phyloP scores from a whole-genome alignment of 2,329 filamentous ascomycete genomes.

The Diaporthe eres region DNA sequence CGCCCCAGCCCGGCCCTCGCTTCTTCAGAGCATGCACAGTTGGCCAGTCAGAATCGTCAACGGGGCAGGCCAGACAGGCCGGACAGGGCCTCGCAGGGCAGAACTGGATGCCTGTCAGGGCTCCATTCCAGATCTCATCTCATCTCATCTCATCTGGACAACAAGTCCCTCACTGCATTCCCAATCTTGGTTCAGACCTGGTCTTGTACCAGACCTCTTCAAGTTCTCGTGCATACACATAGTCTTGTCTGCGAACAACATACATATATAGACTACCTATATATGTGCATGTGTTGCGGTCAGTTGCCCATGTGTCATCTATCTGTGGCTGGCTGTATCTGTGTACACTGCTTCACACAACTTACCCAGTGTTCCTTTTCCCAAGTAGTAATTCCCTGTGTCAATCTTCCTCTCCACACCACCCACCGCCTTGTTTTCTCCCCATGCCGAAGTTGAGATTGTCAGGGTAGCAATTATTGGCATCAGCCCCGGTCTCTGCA shows the following conservation, averaged over 20 bases:
- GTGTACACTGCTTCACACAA: neutral
- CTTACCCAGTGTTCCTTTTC: neutral
- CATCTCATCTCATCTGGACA: slow-evolving; percentile 1
- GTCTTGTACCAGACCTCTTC: neutral
- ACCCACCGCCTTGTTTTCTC: neutral
- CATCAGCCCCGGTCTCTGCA: neutral
- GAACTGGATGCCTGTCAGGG: slow-evolving; percentile 4
- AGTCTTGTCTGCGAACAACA: too few relatives aligned
- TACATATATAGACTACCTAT: neutral
- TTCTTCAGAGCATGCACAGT: neutral
- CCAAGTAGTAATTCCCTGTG: neutral
- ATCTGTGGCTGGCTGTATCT: neutral
- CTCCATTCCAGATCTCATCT: slow-evolving; percentile 28
- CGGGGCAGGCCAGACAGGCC: neutral
- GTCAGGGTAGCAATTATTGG: slow-evolving; percentile 11
- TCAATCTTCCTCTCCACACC: slow-evolving; percentile 19
- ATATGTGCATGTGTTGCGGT: neutral
- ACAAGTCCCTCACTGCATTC: neutral
- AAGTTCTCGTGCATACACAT: neutral
- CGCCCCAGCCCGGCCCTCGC: slow-evolving; percentile 12
- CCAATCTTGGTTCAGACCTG: slow-evolving; percentile 8
- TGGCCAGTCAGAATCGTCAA: neutral
- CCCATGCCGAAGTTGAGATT: slow-evolving; percentile 11
- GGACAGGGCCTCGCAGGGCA: neutral
- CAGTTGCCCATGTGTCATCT: neutral